Percentiles rank a stretch among this genome's conserved stretches.
Evolutionary conservation across 805 yeast genomes (phyloP).

Genomic region (Saccharomyces cerevisiae): DNA sequence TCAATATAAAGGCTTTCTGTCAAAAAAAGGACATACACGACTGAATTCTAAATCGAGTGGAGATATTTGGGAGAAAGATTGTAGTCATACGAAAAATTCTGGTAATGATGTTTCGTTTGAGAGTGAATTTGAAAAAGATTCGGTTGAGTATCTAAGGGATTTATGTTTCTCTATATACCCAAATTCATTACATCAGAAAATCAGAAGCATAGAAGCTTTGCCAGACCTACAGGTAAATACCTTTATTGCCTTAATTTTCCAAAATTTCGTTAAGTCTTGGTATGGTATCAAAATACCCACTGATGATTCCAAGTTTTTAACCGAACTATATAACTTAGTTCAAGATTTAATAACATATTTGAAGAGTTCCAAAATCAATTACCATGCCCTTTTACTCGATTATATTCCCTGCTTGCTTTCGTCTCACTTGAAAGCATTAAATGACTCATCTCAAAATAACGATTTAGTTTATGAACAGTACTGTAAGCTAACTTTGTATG

Average conservation of each 20-base stretch:
- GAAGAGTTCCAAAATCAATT: conserved; percentile 4
- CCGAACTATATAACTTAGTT: conserved; percentile 11
- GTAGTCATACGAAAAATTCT: not conserved
- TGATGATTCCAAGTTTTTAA: conserved; percentile 16
- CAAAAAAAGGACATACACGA: not conserved
- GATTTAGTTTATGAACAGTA: conserved; percentile 7
- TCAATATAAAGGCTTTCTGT: not conserved
- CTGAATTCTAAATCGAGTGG: not conserved
- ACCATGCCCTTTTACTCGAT: conserved; percentile 16
- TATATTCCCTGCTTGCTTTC: conserved; percentile 23
- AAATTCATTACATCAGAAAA: conserved; percentile 8
- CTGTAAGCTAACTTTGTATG: conserved; percentile 7
- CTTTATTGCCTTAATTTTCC: conserved; percentile 18
- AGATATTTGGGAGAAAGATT: not conserved
- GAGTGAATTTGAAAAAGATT: conserved; percentile 13
- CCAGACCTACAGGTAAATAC: conserved; percentile 19
- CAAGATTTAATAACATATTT: conserved; percentile 7
- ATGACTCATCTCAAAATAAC: not conserved
- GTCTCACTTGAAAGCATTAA: conserved; percentile 13
- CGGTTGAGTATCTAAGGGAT: conserved; percentile 20
- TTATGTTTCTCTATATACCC: conserved; percentile 24
- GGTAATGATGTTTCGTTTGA: conserved; percentile 13
- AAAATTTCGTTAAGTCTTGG: conserved; percentile 25
- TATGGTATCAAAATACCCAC: conserved; percentile 28
- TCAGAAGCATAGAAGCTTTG: conserved; percentile 5